Percentiles rank a stretch among this genome's conserved stretches.
Conservation (phyloP, 2,329 filamentous ascomycete species). For the Fusarium palustre region DNA sequence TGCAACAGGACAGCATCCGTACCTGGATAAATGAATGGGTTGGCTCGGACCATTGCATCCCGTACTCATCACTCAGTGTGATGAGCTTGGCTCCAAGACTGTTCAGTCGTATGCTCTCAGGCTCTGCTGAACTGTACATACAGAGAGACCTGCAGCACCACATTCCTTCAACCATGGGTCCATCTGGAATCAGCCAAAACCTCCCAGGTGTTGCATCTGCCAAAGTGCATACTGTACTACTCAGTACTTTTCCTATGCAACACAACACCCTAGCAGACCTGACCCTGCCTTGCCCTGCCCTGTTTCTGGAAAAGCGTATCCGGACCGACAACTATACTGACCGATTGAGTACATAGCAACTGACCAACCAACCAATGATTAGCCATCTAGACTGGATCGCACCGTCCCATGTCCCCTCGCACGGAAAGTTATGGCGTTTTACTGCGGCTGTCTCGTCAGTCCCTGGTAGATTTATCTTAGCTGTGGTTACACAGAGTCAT, state of each 20-base stretch:
- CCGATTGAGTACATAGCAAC: background rate
- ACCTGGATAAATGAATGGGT: background rate
- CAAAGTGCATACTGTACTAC: constrained; percentile 4
- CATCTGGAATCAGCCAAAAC: constrained; percentile 21
- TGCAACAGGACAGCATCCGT: background rate
- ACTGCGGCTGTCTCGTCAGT: constrained; percentile 35
- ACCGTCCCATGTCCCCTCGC: constrained; percentile 4
- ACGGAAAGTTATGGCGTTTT: constrained; percentile 8
- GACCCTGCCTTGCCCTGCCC: background rate
- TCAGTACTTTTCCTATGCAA: background rate
- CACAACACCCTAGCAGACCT: constrained; percentile 4
- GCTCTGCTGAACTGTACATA: background rate
- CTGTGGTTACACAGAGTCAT: constrained; percentile 41
- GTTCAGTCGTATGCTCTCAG: background rate
- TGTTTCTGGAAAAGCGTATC: constrained; percentile 30
- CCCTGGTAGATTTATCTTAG: constrained; percentile 24
- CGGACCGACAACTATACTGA: constrained; percentile 2
- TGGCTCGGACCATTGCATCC: background rate
- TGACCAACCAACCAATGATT: background rate
- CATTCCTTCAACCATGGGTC: constrained; percentile 4
- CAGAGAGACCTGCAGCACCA: background rate
- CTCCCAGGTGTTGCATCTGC: constrained; percentile 12
- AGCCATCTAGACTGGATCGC: background rate
- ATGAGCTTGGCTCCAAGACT: background rate
- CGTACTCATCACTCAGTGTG: background rate